phyloP scores from a whole-genome alignment of 176 grass and related monocot genomes.

The Chrysopogon serrulatus region DNA sequence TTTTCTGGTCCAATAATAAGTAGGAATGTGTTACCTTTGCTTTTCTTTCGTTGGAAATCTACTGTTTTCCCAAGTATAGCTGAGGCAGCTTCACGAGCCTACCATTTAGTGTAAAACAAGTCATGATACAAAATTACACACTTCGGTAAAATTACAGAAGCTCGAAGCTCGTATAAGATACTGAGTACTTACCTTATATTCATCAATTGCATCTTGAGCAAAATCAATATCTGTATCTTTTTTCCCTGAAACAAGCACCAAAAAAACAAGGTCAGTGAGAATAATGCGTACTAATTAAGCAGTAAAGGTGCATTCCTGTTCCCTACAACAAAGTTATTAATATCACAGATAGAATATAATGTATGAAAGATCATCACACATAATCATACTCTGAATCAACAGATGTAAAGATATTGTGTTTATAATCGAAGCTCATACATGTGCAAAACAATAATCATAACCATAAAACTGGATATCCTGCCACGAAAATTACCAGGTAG shows the following conservation, averaged over 20 bases:
- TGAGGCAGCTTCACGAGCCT: slow-evolving; percentile 80
- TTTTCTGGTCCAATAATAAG: slow-evolving; percentile 14
- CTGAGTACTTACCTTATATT: slow-evolving; percentile 77
- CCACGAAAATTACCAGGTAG: slow-evolving; percentile 79
- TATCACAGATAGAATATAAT: no score
- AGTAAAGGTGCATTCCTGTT: background rate
- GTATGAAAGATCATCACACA: slow-evolving; percentile 1
- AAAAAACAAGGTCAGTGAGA: slow-evolving; percentile 7
- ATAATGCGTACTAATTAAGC: background rate
- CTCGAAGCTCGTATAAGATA: slow-evolving; percentile 3
- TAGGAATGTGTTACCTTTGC: slow-evolving; percentile 56
- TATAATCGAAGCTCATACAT: background rate
- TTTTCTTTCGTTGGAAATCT: slow-evolving; percentile 96
- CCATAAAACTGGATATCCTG: slow-evolving; percentile 4
- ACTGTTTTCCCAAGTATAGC: slow-evolving; percentile 78
- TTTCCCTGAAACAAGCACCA: slow-evolving; percentile 64
- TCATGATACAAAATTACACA: slow-evolving; percentile 16
- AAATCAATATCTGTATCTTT: slow-evolving; percentile 98
- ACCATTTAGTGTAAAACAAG: slow-evolving; percentile 22
- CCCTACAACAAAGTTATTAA: background rate
- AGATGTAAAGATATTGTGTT: background rate
- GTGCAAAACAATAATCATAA: slow-evolving; percentile 7
- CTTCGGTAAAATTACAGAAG: background rate
- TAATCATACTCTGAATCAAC: slow-evolving; percentile 1
- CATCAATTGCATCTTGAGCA: slow-evolving; percentile 99